phyloP scores from a whole-genome alignment of 805 yeast species.

The Pichia scutulata region DNA sequence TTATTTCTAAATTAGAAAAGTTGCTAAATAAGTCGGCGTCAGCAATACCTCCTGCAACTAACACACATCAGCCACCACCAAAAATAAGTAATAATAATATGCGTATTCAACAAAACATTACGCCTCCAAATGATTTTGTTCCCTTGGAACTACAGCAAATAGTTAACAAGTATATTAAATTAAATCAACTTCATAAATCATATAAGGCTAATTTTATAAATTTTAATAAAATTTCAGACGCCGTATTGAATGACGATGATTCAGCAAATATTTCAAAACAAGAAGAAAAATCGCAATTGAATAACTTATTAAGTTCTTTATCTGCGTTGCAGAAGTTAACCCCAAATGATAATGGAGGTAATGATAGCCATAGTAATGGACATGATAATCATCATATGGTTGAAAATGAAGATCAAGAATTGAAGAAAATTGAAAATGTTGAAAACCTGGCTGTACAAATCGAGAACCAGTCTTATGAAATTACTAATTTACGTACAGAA shows the following conservation, averaged over 20 bases:
- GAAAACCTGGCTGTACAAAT: constrained; percentile 17
- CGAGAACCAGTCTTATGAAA: constrained; percentile 12
- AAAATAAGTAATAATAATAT: background rate
- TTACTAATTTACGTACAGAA: constrained; percentile 16
- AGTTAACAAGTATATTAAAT: constrained; percentile 3
- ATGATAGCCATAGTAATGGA: background rate
- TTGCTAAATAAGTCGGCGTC: background rate
- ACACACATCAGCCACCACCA: background rate
- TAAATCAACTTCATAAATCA: constrained; percentile 2
- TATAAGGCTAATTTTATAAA: constrained; percentile 21
- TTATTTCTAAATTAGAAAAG: constrained; percentile 13
- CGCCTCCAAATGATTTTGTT: background rate
- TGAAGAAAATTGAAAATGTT: background rate
- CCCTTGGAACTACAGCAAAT: constrained; percentile 6
- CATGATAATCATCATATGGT: background rate
- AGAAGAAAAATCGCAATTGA: background rate
- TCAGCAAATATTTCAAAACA: background rate
- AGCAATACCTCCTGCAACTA: background rate
- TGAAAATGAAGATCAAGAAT: background rate
- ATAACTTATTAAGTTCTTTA: constrained; percentile 3
- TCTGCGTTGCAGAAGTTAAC: constrained; percentile 2
- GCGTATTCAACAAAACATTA: background rate
- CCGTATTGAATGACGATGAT: background rate
- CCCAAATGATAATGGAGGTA: background rate
- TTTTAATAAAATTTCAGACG: constrained; percentile 10